A percentile compares a stretch with the other conserved stretches of the same genome.
Conservation (phyloP, 768 basidiomycete genomes). For the Saitozyma podzolica region DNA sequence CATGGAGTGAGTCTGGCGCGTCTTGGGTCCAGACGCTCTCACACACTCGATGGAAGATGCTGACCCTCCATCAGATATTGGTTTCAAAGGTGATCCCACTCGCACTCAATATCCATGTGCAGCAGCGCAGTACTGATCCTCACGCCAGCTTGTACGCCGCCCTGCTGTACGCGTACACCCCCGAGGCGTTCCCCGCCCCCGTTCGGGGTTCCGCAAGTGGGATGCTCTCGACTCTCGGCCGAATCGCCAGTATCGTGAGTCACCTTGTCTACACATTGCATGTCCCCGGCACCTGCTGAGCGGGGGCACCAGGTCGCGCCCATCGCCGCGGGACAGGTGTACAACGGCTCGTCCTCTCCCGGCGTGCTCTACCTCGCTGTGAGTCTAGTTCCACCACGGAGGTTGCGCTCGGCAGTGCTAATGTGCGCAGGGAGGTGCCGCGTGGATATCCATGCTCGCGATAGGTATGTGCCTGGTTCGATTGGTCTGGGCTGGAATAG, state of each 20-base stretch:
- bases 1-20: slow-evolving; percentile 18
- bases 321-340: slow-evolving; percentile 22
- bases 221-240: slow-evolving; percentile 54
- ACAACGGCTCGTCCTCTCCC: slow-evolving; percentile 27
- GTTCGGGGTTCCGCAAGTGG: slow-evolving; percentile 64
- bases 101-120: too few species aligned
- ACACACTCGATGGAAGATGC: too few species aligned
- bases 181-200: slow-evolving; percentile 63
- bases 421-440: slow-evolving; percentile 27
- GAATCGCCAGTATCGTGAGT: slow-evolving; percentile 26
- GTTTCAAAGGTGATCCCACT: slow-evolving; percentile 29
- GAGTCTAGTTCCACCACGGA: background rate
- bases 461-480: slow-evolving; percentile 25
- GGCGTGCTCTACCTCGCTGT: slow-evolving; percentile 33
- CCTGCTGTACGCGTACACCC: slow-evolving; percentile 61
- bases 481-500: background rate
- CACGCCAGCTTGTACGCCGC: slow-evolving; percentile 24
- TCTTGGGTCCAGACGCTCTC: too few species aligned
- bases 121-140: background rate
- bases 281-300: background rate
- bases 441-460: slow-evolving; percentile 38
- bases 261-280: background rate
- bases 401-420: background rate
- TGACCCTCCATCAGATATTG: slow-evolving; percentile 19
- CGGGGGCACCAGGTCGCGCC: slow-evolving; percentile 19